Evolutionary conservation across 2,329 filamentous ascomycete genomes (phyloP).

Genomic region (Ciborinia camelliae): DNA sequence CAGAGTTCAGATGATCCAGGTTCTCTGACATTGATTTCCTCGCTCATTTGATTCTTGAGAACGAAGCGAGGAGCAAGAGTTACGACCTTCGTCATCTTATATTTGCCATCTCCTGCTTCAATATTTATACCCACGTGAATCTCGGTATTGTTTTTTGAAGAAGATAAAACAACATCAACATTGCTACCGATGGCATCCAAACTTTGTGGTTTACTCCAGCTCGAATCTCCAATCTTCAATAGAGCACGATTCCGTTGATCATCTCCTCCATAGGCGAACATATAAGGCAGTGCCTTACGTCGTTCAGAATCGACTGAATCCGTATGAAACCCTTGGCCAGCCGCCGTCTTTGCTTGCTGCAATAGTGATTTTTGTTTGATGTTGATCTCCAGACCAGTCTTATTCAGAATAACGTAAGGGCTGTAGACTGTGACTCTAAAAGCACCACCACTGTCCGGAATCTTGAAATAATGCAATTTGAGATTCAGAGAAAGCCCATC

Average conservation of each 20-base stretch:
- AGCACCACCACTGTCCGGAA: constrained; percentile 88
- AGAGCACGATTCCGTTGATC: constrained; percentile 89
- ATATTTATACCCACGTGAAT: constrained; percentile 90
- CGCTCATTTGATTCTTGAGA: constrained; percentile 85
- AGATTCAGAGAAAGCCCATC: constrained; percentile 76
- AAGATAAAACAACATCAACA: constrained; percentile 80
- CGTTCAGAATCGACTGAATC: constrained; percentile 50
- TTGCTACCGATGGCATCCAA: constrained; percentile 96
- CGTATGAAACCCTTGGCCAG: constrained; percentile 68
- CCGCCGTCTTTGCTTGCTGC: constrained; percentile 75
- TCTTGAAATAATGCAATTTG: constrained; percentile 83
- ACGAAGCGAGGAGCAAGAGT: constrained; percentile 91
- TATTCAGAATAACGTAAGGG: constrained; percentile 92
- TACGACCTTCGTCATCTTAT: constrained; percentile 94
- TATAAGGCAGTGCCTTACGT: constrained; percentile 80
- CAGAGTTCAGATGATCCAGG: constrained; percentile 85
- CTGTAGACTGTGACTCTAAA: constrained; percentile 96
- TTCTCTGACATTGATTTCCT: constrained; percentile 86
- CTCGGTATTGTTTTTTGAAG: constrained; percentile 66
- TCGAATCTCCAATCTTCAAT: constrained; percentile 82
- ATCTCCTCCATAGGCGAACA: constrained; percentile 90
- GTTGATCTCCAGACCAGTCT: constrained; percentile 84
- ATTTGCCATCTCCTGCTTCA: constrained; percentile 90
- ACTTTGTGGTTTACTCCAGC: constrained; percentile 96
- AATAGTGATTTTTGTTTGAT: constrained; percentile 87